These are phyloP conservation scores for Diaporthe sp. DNA, from an alignment of 2,329 filamentous ascomycete genomes.

Conservation along the genomic window DNA sequence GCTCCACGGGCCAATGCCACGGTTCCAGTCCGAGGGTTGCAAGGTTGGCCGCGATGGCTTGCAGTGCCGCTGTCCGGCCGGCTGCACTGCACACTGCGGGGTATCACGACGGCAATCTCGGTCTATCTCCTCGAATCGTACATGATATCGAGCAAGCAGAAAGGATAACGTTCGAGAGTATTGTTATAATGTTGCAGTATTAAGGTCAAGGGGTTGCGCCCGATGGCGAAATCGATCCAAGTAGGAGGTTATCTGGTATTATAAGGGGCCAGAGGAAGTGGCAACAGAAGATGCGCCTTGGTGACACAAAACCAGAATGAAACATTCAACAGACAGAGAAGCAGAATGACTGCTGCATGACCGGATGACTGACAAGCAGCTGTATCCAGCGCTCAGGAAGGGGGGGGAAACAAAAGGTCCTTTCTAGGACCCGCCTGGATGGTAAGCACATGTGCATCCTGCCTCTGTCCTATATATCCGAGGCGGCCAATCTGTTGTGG, in stretches of 20 bases:
- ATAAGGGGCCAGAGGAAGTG: slow-evolving; percentile 1
- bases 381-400: neutral
- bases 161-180: neutral
- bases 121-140: slow-evolving; percentile 14
- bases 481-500: slow-evolving; percentile 29
- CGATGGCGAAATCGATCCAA: neutral
- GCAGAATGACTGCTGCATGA: neutral
- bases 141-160: neutral
- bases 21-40: slow-evolving; percentile 4
- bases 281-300: neutral
- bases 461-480: slow-evolving; percentile 22
- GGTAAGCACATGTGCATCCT: slow-evolving; percentile 29
- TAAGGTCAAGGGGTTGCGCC: slow-evolving; percentile 9
- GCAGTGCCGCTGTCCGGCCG: neutral
- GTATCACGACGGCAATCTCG: slow-evolving; percentile 28
- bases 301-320: slow-evolving; percentile 8
- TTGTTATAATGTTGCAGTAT: slow-evolving; percentile 21
- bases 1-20: neutral
- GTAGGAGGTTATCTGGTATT: slow-evolving; percentile 9
- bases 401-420: neutral
- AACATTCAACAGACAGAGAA: slow-evolving; percentile 1
- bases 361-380: neutral
- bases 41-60: slow-evolving; percentile 2
- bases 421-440: slow-evolving; percentile 12
- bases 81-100: slow-evolving; percentile 18